phyloP scores from a whole-genome alignment of 2,329 filamentous ascomycete species.

The Orbilia quercus region DNA sequence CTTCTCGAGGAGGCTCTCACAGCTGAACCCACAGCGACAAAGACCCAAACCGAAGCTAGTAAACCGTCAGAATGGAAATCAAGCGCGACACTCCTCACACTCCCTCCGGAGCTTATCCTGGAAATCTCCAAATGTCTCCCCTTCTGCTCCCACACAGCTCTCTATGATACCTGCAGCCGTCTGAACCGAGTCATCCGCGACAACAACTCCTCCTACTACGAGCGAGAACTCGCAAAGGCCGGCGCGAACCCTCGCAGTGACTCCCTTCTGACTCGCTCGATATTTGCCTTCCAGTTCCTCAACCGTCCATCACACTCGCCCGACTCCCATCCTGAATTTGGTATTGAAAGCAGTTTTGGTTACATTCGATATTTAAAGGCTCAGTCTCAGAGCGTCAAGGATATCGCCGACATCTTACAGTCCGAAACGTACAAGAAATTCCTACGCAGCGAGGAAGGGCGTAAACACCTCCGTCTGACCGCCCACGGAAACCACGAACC shows the following conservation, averaged over 20 bases:
- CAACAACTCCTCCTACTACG: constrained; percentile 53
- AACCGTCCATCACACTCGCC: constrained; percentile 43
- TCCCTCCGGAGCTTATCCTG: constrained; percentile 53
- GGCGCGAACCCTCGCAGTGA: constrained; percentile 52
- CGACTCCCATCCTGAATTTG: constrained; percentile 39
- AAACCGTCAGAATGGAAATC: constrained; percentile 27
- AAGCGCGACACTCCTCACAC: constrained; percentile 35
- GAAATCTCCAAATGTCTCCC: constrained; percentile 54
- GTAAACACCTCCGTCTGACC: constrained; percentile 49
- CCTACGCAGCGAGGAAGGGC: constrained; percentile 41
- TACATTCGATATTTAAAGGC: constrained; percentile 49
- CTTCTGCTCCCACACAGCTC: constrained; percentile 51
- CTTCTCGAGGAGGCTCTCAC: neutral
- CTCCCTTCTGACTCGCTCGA: constrained; percentile 52
- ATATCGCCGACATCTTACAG: constrained; percentile 51
- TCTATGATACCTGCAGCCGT: constrained; percentile 50
- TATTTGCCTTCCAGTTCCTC: constrained; percentile 56
- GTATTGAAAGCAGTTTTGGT: constrained; percentile 48
- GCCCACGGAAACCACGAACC: constrained; percentile 54
- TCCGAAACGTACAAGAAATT: constrained; percentile 39
- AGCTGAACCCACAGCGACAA: constrained; percentile 5
- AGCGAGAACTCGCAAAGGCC: constrained; percentile 49
- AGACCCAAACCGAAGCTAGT: constrained; percentile 4
- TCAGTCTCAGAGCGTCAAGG: constrained; percentile 45
- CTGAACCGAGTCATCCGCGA: constrained; percentile 51